Evolutionary conservation across 441 rosid genomes (phyloP).

Genomic region (Aleurites moluccanus): DNA sequence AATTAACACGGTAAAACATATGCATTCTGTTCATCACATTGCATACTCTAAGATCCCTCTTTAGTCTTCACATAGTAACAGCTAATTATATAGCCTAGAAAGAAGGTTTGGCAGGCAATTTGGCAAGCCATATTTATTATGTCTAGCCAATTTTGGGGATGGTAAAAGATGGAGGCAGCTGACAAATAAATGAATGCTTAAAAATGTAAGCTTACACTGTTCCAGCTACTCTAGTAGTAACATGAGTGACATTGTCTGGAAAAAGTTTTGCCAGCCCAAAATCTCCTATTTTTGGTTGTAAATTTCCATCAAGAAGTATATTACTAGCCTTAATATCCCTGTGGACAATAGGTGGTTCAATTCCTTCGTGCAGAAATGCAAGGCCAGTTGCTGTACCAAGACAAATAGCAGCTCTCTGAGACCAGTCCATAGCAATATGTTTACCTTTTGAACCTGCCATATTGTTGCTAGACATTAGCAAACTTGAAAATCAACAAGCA

Average conservation of each 20-base stretch:
- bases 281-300: too few relatives aligned
- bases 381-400: too few relatives aligned
- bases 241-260: too few relatives aligned
- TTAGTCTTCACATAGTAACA: neutral
- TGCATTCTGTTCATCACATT: neutral
- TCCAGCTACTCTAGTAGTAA: too few relatives aligned
- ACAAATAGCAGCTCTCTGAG: constrained; percentile 60
- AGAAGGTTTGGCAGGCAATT: neutral
- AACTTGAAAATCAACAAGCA: constrained; percentile 6
- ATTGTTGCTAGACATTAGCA: constrained; percentile 14
- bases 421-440: constrained; percentile 53
- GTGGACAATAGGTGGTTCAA: too few relatives aligned
- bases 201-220: constrained; percentile 45
- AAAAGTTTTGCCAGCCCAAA: too few relatives aligned
- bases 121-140: neutral
- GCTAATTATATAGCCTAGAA: neutral
- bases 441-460: constrained; percentile 58
- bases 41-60: neutral
- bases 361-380: too few relatives aligned
- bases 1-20: too few relatives aligned
- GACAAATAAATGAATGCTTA: constrained; percentile 17
- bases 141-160: neutral
- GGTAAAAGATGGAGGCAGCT: neutral
- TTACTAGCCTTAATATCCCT: too few relatives aligned
- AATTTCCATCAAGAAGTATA: too few relatives aligned